These are phyloP conservation scores for Dictyostelium discoideum DNA, from an alignment of 78 protist species.

Conservation along the genomic window DNA sequence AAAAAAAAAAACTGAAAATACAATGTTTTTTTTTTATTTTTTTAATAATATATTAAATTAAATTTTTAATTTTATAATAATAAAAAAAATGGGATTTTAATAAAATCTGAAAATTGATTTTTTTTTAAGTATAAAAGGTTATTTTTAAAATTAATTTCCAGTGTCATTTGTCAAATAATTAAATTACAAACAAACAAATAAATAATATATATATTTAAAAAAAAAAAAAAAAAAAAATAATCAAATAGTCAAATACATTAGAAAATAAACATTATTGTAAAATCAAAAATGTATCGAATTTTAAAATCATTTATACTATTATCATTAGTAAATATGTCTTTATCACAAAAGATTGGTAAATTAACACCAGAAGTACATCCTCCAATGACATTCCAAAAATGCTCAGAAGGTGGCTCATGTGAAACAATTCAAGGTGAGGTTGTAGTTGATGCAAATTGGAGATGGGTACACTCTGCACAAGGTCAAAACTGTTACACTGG, in stretches of 20 bases:
- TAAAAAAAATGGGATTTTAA: too few relatives aligned
- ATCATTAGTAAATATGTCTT: neutral
- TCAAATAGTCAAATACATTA: too few relatives aligned
- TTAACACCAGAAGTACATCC: slow-evolving; percentile 65
- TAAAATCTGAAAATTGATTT: too few relatives aligned
- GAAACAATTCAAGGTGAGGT: slow-evolving; percentile 1
- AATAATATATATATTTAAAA: too few relatives aligned
- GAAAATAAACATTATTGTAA: neutral
- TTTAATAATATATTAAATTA: too few relatives aligned
- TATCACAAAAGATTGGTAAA: slow-evolving; percentile 45
- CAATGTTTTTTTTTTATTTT: too few relatives aligned
- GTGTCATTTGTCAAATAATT: neutral
- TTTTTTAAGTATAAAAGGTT: neutral
- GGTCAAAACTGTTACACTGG: slow-evolving; percentile 87
- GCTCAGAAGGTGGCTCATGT: slow-evolving; percentile 35
- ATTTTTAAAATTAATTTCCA: neutral
- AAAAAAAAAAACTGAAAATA: neutral
- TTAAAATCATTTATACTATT: neutral
- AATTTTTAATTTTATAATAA: too few relatives aligned
- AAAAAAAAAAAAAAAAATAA: neutral
- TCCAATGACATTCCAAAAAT: slow-evolving; percentile 55
- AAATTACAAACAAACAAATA: too few relatives aligned
- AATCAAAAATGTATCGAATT: neutral
- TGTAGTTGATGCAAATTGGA: slow-evolving; percentile 80
- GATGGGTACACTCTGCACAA: slow-evolving; percentile 70